A percentile compares a stretch with the other conserved stretches of the same genome.
phyloP scores from a whole-genome alignment of 768 basidiomycete species.

The Lentinula edodes region DNA sequence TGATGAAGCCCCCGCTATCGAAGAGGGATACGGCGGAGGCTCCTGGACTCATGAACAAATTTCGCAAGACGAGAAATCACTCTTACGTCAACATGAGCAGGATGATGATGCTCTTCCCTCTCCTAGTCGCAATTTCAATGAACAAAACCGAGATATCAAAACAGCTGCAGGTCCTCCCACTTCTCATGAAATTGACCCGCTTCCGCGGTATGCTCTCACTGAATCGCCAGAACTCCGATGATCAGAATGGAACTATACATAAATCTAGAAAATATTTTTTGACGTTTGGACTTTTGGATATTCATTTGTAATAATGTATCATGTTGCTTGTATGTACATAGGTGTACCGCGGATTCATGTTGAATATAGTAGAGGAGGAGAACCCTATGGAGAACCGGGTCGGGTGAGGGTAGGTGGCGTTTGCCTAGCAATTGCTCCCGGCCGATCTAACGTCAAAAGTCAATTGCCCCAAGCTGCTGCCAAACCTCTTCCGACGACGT shows the following conservation, averaged over 20 bases:
- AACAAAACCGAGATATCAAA: not conserved
- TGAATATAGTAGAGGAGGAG: not conserved
- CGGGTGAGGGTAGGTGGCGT: too few species aligned
- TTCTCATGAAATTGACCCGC: not conserved
- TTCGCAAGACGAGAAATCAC: not conserved
- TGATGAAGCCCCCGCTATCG: not conserved
- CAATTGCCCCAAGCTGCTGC: too few species aligned
- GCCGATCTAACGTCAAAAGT: too few species aligned
- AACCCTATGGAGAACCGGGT: too few species aligned
- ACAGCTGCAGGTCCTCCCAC: not conserved
- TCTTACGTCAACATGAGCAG: not conserved
- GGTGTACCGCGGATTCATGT: not conserved
- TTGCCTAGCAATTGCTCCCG: too few species aligned
- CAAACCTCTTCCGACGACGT: too few species aligned
- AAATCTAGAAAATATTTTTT: not conserved
- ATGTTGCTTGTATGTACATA: too few species aligned
- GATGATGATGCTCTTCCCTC: not conserved
- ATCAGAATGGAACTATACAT: not conserved
- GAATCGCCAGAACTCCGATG: not conserved
- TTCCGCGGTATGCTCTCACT: not conserved
- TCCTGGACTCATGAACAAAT: slow-evolving; percentile 6
- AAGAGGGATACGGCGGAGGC: slow-evolving; percentile 6
- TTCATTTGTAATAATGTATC: too few species aligned
- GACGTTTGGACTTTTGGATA: not conserved
- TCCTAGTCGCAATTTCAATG: not conserved